A percentile compares a stretch with the other conserved stretches of the same genome.
Conservation (phyloP, 495 filamentous ascomycete genomes). For the Neurospora sp. region DNA sequence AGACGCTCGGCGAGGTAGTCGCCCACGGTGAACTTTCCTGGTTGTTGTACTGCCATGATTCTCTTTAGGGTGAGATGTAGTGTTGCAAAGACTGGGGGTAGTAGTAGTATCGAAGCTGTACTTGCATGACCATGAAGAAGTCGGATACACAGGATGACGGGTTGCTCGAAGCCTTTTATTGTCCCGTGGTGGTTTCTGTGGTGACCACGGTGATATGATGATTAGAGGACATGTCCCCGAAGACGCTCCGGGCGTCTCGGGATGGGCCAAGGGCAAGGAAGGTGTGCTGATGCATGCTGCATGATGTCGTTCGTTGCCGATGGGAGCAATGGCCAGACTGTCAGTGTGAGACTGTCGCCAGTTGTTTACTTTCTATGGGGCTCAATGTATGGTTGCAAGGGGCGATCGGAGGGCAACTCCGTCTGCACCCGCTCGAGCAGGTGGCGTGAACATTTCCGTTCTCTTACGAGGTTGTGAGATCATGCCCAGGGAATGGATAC, state of each 20-base stretch:
- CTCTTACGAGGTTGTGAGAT: background rate
- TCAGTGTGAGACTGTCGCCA: no score
- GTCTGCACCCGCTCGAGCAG: no score
- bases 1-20: slow-evolving; percentile 63
- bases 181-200: background rate
- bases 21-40: slow-evolving; percentile 21
- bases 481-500: background rate
- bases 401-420: background rate
- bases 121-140: background rate
- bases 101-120: background rate
- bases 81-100: background rate
- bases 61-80: background rate
- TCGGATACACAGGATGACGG: background rate
- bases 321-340: background rate
- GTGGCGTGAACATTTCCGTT: background rate
- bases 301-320: background rate
- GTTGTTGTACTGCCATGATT: background rate
- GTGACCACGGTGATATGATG: background rate
- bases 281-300: background rate
- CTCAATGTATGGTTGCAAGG: background rate
- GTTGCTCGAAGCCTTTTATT: background rate
- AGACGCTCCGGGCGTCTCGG: background rate
- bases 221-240: background rate
- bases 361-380: background rate
- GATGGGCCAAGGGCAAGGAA: background rate